Conservation (phyloP, 2,329 filamentous ascomycete species). For the Bipolaris oryzae region DNA sequence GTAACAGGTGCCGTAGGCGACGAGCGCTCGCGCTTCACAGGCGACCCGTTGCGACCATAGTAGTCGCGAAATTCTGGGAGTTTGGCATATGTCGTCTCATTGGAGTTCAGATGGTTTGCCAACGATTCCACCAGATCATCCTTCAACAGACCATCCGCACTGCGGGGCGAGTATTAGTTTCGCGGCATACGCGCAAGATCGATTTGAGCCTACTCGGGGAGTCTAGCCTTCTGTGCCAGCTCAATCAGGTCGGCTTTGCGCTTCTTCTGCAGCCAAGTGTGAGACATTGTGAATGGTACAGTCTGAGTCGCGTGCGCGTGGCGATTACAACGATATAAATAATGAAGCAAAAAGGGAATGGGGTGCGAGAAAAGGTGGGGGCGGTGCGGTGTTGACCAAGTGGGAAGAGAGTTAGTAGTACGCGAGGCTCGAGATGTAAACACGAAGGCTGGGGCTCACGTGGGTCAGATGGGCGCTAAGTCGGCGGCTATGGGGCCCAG, state of each 20-base stretch:
- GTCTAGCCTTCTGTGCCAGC: constrained; percentile 72
- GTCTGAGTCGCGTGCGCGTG: constrained; percentile 54
- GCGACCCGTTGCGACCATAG: constrained; percentile 69
- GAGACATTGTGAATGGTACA: constrained; percentile 60
- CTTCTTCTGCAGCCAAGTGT: constrained; percentile 78
- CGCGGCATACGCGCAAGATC: background rate
- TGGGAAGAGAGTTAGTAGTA: constrained; percentile 20
- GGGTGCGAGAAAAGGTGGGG: constrained; percentile 21
- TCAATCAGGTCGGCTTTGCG: constrained; percentile 80
- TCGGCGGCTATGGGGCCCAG: constrained; percentile 7
- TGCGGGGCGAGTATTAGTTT: constrained; percentile 47
- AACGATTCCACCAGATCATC: constrained; percentile 69
- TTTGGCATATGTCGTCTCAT: constrained; percentile 67
- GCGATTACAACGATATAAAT: constrained; percentile 51
- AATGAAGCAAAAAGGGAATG: constrained; percentile 22
- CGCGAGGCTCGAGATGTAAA: constrained; percentile 30
- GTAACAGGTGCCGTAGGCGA: constrained; percentile 45
- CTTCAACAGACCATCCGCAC: constrained; percentile 75
- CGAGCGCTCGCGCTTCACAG: constrained; percentile 55
- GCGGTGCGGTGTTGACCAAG: constrained; percentile 30
- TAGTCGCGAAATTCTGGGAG: constrained; percentile 74
- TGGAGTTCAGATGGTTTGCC: constrained; percentile 56
- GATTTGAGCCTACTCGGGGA: constrained; percentile 66
- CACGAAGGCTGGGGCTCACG: constrained; percentile 30
- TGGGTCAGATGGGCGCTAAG: constrained; percentile 22